These are phyloP conservation scores for Phaeosphaeriaceae sp. DNA, from an alignment of 2,329 filamentous ascomycete species.

Conservation along the genomic window DNA sequence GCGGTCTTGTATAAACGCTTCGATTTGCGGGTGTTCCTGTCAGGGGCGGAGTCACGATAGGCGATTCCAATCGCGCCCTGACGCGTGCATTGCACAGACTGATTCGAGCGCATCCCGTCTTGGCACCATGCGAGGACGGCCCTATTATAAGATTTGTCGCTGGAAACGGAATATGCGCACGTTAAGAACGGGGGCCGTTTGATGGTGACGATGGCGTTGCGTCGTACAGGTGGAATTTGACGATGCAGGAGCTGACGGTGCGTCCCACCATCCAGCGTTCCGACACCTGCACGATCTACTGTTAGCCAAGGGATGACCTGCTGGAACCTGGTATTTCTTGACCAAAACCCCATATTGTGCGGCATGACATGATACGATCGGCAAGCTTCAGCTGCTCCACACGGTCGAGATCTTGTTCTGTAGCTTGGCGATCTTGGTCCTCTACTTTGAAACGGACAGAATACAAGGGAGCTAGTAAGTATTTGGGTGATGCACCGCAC, in stretches of 20 bases:
- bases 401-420: constrained; percentile 17
- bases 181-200: neutral
- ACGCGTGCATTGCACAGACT: constrained; percentile 12
- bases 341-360: constrained; percentile 7
- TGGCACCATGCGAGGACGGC: constrained; percentile 15
- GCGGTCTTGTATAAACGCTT: constrained; percentile 15
- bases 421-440: constrained; percentile 20
- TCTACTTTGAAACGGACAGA: too few species aligned
- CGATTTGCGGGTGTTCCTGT: constrained; percentile 7
- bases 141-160: constrained; percentile 7
- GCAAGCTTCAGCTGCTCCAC: constrained; percentile 12
- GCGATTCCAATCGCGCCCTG: constrained; percentile 15
- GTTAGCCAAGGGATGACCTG: neutral
- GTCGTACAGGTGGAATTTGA: neutral
- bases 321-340: too few species aligned
- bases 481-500: too few species aligned
- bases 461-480: too few species aligned
- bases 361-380: neutral
- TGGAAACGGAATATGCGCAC: constrained; percentile 2
- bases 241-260: neutral
- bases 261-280: neutral
- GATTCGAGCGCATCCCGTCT: constrained; percentile 17
- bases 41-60: constrained; percentile 15
- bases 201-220: neutral
- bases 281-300: neutral